A percentile compares a stretch with the other conserved stretches of the same genome.
Evolutionary conservation across 2,329 filamentous ascomycete genomes (phyloP).

Genomic region (Colletotrichum trifolii): DNA sequence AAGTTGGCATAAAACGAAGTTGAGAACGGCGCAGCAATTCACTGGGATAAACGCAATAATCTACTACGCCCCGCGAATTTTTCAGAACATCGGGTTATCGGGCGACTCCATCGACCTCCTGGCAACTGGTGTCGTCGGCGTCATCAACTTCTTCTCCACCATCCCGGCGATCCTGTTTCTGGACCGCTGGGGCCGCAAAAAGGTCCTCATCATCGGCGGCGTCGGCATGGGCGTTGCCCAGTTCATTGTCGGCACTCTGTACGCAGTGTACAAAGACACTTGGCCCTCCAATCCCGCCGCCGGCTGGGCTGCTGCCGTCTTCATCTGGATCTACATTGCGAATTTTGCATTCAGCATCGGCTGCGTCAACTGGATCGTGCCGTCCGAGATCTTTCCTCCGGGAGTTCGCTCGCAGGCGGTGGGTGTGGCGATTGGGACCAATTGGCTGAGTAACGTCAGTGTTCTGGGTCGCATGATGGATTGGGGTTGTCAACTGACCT

Average conservation of each 20-base stretch:
- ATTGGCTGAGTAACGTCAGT: slow-evolving; percentile 40
- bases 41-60: slow-evolving; percentile 51
- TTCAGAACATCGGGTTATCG: slow-evolving; percentile 53
- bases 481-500: slow-evolving; percentile 64
- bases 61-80: slow-evolving; percentile 60
- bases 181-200: slow-evolving; percentile 58
- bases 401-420: slow-evolving; percentile 21
- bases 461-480: slow-evolving; percentile 67
- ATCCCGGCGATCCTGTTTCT: slow-evolving; percentile 52
- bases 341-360: slow-evolving; percentile 50
- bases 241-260: slow-evolving; percentile 65
- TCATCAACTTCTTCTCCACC: slow-evolving; percentile 62
- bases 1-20: too few relatives aligned
- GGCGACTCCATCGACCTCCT: slow-evolving; percentile 58
- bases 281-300: slow-evolving; percentile 59
- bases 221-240: slow-evolving; percentile 53
- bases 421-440: slow-evolving; percentile 20
- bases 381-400: slow-evolving; percentile 64
- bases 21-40: slow-evolving; percentile 55
- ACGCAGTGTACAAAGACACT: slow-evolving; percentile 58
- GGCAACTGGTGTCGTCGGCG: slow-evolving; percentile 68
- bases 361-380: slow-evolving; percentile 66
- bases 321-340: slow-evolving; percentile 66
- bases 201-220: slow-evolving; percentile 47
- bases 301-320: slow-evolving; percentile 68